phyloP scores from a whole-genome alignment of 164 flowering plant genomes.

The Taxillus chinensis region DNA sequence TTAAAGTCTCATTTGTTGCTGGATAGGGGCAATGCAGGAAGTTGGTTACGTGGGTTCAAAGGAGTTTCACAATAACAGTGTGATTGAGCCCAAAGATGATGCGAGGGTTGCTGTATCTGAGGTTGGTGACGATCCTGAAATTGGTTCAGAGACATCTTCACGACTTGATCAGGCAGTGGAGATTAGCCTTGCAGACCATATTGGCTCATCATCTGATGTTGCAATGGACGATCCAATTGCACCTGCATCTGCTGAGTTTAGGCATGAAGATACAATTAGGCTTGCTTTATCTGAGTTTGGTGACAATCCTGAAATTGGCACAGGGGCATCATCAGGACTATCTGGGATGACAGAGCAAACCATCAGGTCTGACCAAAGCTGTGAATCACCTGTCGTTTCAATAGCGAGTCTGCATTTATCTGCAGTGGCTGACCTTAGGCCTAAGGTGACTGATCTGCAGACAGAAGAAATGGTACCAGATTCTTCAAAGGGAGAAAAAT shows the following conservation, averaged over 20 bases:
- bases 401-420: no score
- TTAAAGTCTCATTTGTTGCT: conserved; percentile 71
- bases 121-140: conserved; percentile 10
- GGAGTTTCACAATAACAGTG: conserved; percentile 20
- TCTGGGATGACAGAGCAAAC: not conserved
- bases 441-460: conserved; percentile 10
- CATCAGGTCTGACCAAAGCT: no score
- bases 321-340: not conserved
- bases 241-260: no score
- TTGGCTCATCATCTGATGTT: conserved; percentile 9
- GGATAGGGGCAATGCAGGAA: conserved; percentile 99
- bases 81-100: conserved; percentile 17
- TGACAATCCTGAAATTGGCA: not conserved
- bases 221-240: not conserved
- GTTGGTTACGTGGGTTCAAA: conserved; percentile 37
- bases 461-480: conserved; percentile 6
- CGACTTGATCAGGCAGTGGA: conserved; percentile 6
- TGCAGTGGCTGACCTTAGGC: not conserved
- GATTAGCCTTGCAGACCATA: conserved; percentile 8
- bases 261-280: no score
- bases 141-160: conserved; percentile 7
- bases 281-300: no score
- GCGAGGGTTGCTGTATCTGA: conserved; percentile 7
- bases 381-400: no score
- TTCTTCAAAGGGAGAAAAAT: conserved; percentile 9